Base-by-base conservation (phyloP, 495 filamentous ascomycete genomes). In the Neurospora pannonica region DNA sequence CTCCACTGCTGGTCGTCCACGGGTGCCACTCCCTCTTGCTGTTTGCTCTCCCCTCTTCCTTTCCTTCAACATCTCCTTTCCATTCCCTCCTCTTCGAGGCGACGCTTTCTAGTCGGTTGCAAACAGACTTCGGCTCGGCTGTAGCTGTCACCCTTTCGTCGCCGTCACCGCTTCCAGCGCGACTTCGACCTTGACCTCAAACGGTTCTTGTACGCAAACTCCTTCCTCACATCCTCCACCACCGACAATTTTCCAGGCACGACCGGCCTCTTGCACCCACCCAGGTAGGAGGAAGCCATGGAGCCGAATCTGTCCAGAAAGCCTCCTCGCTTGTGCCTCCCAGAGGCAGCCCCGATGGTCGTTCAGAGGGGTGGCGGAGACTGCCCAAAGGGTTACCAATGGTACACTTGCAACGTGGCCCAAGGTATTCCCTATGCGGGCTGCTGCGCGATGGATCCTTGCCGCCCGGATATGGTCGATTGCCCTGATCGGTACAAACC, bases 381-480 rank as follows among this genome's bases (percentile, higher is more conserved):
- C 71, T 71, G 71, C 71, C 38, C 28, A 2, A 74, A 38, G 54
- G 72, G 71, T 9, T 79, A 76, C 46, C 38, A 36, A 42, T 80
- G 78, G 74, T 77, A 73, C 43, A 71, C 38, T 2, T 80, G 78
- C 24, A 73, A 34, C 71, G 74, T 36, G 6, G 15, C 1, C 48
- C 34, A 39, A 31, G 43, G 17, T 5, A 62, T 54, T 19, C 48
- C 2, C 40, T 80, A 78, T 43, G 17, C 43, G 4, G 77, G 77
- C 3, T 80, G 79, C 48, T 79, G 78, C 71, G 21, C 19, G 28
- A 69, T 80, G 15, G 72, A 81, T 70, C 74, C 79, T n/a, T 80
- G 79, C 71, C 37, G 62, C 1, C 70, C 72, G 38, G 28, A 71
- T 15, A 37, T 75, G 28, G 37, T 72, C 40, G 73, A 77, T n/a